phyloP scores from a whole-genome alignment of 164 flowering plant genomes.

The Magnolia kwangsiensis region DNA sequence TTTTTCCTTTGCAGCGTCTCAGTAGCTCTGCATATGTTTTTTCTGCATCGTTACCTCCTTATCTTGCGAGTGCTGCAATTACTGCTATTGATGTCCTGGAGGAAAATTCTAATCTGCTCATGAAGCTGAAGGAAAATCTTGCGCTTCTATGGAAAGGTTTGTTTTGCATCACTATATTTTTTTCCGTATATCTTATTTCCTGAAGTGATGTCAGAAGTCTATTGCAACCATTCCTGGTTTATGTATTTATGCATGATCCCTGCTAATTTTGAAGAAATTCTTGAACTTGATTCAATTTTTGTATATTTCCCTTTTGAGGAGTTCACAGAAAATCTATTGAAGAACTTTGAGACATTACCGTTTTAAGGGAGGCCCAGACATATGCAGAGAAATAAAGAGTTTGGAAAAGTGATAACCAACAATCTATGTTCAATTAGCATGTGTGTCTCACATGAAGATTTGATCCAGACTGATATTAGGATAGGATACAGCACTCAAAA shows the following conservation, averaged over 20 bases:
- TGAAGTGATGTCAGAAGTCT: background rate
- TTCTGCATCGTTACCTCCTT: slow-evolving; percentile 98
- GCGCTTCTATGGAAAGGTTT: slow-evolving; percentile 68
- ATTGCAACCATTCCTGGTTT: background rate
- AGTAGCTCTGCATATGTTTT: slow-evolving; percentile 96
- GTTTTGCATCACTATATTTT: slow-evolving; percentile 10
- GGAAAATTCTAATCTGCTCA: slow-evolving; percentile 27
- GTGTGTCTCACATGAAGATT: too few species aligned
- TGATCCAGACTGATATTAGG: too few species aligned
- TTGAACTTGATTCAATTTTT: background rate
- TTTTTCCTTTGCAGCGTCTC: slow-evolving; percentile 56
- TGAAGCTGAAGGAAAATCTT: slow-evolving; percentile 44
- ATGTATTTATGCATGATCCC: background rate
- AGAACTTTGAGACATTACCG: background rate
- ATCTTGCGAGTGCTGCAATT: slow-evolving; percentile 69
- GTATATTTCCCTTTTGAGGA: background rate
- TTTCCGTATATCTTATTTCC: background rate
- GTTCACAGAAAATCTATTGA: background rate
- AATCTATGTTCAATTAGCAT: too few species aligned
- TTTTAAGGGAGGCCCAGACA: background rate
- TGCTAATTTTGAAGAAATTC: background rate
- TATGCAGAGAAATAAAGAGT: background rate
- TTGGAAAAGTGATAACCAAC: too few species aligned
- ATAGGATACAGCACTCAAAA: too few species aligned
- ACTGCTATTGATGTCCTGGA: slow-evolving; percentile 35